Percentiles rank a stretch among this genome's conserved stretches.
Evolutionary conservation across 768 basidiomycete genomes (phyloP).

Genomic region (Phlebiopsis flavidoalba): DNA sequence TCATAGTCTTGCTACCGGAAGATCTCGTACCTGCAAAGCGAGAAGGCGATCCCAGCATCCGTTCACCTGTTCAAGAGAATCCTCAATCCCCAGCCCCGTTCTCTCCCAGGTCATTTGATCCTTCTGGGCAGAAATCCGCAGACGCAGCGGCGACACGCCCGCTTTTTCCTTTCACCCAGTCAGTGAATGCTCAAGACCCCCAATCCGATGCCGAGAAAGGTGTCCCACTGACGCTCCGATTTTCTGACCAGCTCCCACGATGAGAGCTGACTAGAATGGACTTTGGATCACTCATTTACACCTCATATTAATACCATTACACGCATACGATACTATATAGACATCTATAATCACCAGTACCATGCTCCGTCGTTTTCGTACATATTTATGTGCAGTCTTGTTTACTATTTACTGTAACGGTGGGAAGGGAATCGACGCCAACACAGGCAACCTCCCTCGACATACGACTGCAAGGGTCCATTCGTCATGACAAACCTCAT

Average conservation of each 20-base stretch:
- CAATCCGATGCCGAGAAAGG: not conserved
- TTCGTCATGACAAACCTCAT: too few species aligned
- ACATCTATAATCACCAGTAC: not conserved
- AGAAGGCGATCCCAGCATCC: not conserved
- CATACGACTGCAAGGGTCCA: too few species aligned
- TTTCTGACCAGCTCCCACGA: not conserved
- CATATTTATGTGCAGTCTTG: not conserved
- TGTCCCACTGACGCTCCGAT: not conserved
- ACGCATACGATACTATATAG: not conserved
- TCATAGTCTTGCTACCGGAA: constrained; percentile 15
- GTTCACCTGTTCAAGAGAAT: not conserved
- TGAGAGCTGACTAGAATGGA: not conserved
- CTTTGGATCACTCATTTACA: not conserved
- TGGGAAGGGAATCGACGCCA: too few species aligned
- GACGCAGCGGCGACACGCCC: not conserved
- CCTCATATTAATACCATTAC: not conserved
- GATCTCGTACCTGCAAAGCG: constrained; percentile 9
- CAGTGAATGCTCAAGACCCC: not conserved
- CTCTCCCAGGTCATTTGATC: not conserved
- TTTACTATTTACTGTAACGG: too few species aligned
- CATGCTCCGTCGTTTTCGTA: not conserved
- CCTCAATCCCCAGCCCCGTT: not conserved
- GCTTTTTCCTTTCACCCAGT: not conserved
- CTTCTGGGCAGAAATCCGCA: not conserved
- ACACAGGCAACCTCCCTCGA: too few species aligned